A percentile compares a stretch with the other conserved stretches of the same genome.
phyloP scores from a whole-genome alignment of 805 yeast genomes.

The Sugiyamaella lignohabitans region DNA sequence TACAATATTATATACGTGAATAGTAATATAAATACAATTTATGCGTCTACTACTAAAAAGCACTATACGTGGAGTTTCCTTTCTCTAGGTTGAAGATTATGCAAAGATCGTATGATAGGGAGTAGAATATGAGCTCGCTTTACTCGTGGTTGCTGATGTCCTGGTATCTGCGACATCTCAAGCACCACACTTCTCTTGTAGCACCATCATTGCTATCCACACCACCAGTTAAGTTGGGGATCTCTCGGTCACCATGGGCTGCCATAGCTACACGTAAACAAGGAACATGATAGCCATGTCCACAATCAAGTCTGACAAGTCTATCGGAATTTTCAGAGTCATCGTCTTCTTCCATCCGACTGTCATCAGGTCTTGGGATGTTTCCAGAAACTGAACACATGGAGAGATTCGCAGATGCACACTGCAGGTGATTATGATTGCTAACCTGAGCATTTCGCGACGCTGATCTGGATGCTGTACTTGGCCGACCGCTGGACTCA shows the following conservation, averaged over 20 bases:
- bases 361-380: not conserved
- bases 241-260: conserved; percentile 27
- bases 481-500: too few relatives aligned
- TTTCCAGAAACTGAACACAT: conserved; percentile 20
- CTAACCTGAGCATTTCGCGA: not conserved
- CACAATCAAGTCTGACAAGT: conserved; percentile 24
- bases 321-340: not conserved
- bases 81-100: too few relatives aligned
- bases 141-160: conserved; percentile 2
- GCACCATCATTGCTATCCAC: conserved; percentile 16
- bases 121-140: too few relatives aligned
- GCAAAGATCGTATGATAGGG: too few relatives aligned
- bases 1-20: too few relatives aligned
- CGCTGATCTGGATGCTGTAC: not conserved
- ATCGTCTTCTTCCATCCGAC: not conserved
- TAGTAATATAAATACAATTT: too few relatives aligned
- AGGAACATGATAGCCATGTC: conserved; percentile 28
- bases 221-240: conserved; percentile 21
- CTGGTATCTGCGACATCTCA: conserved; percentile 27
- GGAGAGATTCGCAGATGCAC: conserved; percentile 24
- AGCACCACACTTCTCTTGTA: conserved; percentile 28
- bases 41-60: too few relatives aligned
- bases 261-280: conserved; percentile 26
- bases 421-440: conserved; percentile 17
- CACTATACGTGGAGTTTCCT: too few relatives aligned